Base-by-base conservation (phyloP, 352 stramenopile genomes). In the Phytophthora fragariaefolia region DNA sequence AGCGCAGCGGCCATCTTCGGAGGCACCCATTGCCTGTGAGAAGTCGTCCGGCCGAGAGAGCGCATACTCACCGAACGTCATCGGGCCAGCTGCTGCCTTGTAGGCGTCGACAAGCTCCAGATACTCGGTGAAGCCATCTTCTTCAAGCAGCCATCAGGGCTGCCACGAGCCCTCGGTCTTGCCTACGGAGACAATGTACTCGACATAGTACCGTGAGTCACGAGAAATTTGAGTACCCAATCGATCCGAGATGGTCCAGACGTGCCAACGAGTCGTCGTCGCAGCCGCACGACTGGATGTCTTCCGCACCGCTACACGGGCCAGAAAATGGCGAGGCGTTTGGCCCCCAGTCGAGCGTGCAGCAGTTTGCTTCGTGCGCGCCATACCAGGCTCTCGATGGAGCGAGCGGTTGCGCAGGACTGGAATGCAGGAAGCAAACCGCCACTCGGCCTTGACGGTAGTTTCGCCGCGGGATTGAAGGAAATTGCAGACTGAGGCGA, bases 381-480 rank as follows among this genome's bases (percentile, higher is more conserved):
- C 27, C 40, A 52, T 52, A 6, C 18, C 27, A 36, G 42, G 54
- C 10, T 38, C 53, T 60, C 40, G 42, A 52, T 28, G 40, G 42
- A 34, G 40, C 54, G 40, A 61, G 54, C 10, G 12, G 54, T 52
- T 43, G 54, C 27, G 42, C 10, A n/a, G n/a, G n/a, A n/a, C n/a
- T n/a, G n/a, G n/a, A n/a, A n/a, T n/a, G n/a, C n/a, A n/a, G n/a
- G n/a, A n/a, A n/a, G n/a, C n/a, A n/a, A n/a, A n/a, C n/a, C n/a
- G n/a, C n/a, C n/a, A n/a, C n/a, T n/a, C n/a, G n/a, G n/a, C n/a
- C n/a, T n/a, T n/a, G n/a, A n/a, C n/a, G n/a, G n/a, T n/a, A n/a
- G n/a, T n/a, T n/a, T n/a, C n/a, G n/a, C n/a, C n/a, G n/a, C n/a
- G n/a, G n/a, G n/a, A n/a, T n/a, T n/a, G n/a, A n/a, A n/a, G n/a